Evolutionary conservation across 2,329 filamentous ascomycete species (phyloP).

Genomic region (Xylaria sp.): DNA sequence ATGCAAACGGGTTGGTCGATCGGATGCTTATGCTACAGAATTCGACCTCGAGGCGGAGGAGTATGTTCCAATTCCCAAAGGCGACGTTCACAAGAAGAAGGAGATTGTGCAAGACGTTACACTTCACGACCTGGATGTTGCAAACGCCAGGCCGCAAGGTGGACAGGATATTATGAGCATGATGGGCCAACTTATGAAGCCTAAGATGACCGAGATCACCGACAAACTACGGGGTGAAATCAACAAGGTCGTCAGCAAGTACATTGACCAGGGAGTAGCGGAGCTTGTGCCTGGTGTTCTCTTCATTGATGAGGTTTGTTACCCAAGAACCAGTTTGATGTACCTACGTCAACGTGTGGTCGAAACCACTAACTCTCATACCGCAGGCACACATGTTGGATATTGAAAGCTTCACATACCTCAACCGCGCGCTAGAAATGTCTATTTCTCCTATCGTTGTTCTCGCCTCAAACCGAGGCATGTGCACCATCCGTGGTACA

Average conservation of each 20-base stretch:
- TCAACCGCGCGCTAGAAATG: conserved; percentile 97
- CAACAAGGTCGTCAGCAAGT: conserved; percentile 99
- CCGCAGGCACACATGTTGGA: conserved; percentile 97
- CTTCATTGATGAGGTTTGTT: conserved; percentile 93
- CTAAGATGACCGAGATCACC: conserved; percentile 99
- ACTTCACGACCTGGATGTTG: conserved; percentile 94
- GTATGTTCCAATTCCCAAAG: conserved; percentile 98
- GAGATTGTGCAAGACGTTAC: conserved; percentile 99
- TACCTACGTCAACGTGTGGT: conserved; percentile 1
- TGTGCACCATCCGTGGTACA: conserved; percentile 91
- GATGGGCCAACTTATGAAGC: conserved; percentile 99
- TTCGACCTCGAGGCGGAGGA: conserved; percentile 99
- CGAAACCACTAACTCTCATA: conserved; percentile 35
- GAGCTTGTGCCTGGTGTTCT: conserved; percentile 98
- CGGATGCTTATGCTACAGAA: conserved; percentile 96
- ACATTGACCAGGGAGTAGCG: conserved; percentile 97
- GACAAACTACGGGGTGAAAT: conserved; percentile 96
- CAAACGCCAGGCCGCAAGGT: conserved; percentile 93
- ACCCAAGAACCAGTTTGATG: conserved; percentile 17
- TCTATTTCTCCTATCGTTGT: conserved; percentile 96
- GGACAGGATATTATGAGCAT: conserved; percentile 99
- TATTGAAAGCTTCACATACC: conserved; percentile 98
- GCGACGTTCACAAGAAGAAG: conserved; percentile 99
- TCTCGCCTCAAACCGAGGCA: conserved; percentile 94
- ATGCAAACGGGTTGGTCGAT: conserved; percentile 95